Percentiles rank a stretch among this genome's conserved stretches.
phyloP scores from a whole-genome alignment of 2,329 filamentous ascomycete genomes.

The Hymenoscyphus scutula region DNA sequence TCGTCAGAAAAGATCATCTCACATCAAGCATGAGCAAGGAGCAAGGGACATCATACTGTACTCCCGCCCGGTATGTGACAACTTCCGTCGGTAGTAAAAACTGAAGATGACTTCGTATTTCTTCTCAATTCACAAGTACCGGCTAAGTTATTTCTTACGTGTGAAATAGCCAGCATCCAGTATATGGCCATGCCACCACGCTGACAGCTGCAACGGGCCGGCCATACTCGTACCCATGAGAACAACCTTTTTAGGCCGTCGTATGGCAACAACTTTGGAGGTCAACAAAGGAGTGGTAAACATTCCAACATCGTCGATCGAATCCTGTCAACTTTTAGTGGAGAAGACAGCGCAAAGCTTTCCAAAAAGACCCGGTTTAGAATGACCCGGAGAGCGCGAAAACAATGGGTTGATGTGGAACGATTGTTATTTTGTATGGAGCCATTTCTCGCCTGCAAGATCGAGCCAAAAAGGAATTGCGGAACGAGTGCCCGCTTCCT shows the following conservation, averaged over 20 bases:
- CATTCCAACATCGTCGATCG: neutral
- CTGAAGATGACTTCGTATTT: neutral
- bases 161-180: neutral
- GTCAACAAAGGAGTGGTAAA: neutral
- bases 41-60: neutral
- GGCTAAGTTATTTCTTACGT: neutral
- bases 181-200: neutral
- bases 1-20: slow-evolving; percentile 3
- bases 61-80: neutral
- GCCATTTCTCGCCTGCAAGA: neutral
- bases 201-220: slow-evolving; percentile 2
- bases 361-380: neutral
- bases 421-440: slow-evolving; percentile 1
- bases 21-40: neutral
- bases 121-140: neutral
- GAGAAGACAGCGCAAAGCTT: too few relatives aligned
- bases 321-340: too few relatives aligned
- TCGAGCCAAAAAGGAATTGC: slow-evolving; percentile 20
- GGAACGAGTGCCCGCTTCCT: slow-evolving; percentile 12
- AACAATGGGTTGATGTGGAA: neutral
- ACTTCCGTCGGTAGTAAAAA: neutral
- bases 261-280: too few relatives aligned
- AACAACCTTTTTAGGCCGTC: too few relatives aligned
- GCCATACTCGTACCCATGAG: neutral
- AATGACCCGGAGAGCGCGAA: neutral